Percentiles rank a stretch among this genome's conserved stretches.
phyloP scores from a whole-genome alignment of 139 green algal genomes.

The Chlamydomonas schloesseri region DNA sequence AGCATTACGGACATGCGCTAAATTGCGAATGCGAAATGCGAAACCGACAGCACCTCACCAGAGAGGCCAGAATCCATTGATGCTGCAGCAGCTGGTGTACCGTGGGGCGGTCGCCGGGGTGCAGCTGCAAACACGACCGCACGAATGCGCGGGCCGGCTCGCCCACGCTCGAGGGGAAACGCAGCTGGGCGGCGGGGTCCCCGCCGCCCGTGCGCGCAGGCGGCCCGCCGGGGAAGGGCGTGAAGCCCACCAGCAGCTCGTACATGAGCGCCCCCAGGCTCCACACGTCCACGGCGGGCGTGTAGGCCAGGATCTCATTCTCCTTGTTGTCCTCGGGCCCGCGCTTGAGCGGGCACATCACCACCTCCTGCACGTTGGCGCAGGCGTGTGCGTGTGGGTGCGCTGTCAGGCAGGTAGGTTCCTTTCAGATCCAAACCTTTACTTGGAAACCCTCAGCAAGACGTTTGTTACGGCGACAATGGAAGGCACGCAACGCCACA shows the following conservation, averaged over 20 bases:
- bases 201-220: neutral
- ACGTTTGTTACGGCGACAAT: no score
- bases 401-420: no score
- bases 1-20: no score
- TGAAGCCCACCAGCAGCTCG: slow-evolving; percentile 62
- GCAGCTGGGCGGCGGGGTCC: neutral
- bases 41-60: no score
- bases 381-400: no score
- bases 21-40: no score
- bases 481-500: no score
- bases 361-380: slow-evolving; percentile 18
- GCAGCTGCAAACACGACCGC: slow-evolving; percentile 25
- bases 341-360: slow-evolving; percentile 55
- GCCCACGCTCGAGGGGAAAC: slow-evolving; percentile 35
- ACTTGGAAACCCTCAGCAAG: no score
- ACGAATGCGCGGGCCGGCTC: slow-evolving; percentile 36
- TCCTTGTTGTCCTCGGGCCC: slow-evolving; percentile 66
- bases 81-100: slow-evolving; percentile 49
- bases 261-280: slow-evolving; percentile 60
- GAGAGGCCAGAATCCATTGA: slow-evolving; percentile 26
- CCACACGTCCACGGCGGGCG: slow-evolving; percentile 57
- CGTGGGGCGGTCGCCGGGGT: slow-evolving; percentile 48
- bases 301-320: slow-evolving; percentile 51
- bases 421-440: no score
- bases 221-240: slow-evolving; percentile 17